Base-by-base conservation (phyloP, 2,329 filamentous ascomycete species). In the Corinectria fuckeliana region DNA sequence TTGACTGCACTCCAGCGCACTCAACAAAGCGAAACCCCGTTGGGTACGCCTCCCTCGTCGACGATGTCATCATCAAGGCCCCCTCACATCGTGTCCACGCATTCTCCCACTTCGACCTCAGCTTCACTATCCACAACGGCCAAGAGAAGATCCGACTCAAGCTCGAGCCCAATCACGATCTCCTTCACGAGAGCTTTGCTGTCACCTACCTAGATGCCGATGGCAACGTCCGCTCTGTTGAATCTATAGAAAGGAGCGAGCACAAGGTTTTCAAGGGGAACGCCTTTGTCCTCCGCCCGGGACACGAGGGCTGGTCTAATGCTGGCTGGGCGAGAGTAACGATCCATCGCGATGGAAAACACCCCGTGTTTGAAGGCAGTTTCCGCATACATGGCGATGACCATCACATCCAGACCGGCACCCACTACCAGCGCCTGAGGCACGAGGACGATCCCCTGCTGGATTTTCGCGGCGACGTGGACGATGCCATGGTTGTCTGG, bases 111-210 rank as follows among this genome's bases (percentile, higher is more conserved):
- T 99, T 99, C 75, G 91, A 97, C 70, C 80, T 99, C 62, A 88
- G 86, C 26, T 97, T 99, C 74, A 82, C 86, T 57, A 79, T 97
- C 32, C 87, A 91, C 70, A 80, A 85, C 60, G 82, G 85, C 52
- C 79, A 84, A 60, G 85, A 93, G 64, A 85, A 87, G 66, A 82
- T 98, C 70, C 91, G 92, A 65, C 84, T 99, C 51, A 84, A 86
- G 55, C 84, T 99, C 48, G 88, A 95, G 73, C 95, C 95, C 4
- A 98, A 98, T 74, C 87, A 96, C 78, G 92, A 98, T 76, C 88
- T 98, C 58, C 82, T 99, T 44, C 85, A 89, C 54, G 85, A 92
- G 14, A 88, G 90, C 68, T 90, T 93, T 8, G 85, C 84, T 50
- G 81, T 99, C 47, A 85, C 88, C 36, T 89, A 92, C 72, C 76